Base-by-base conservation (phyloP, 1,139 yeast species). In the Kurtzmaniella natalensis region DNA sequence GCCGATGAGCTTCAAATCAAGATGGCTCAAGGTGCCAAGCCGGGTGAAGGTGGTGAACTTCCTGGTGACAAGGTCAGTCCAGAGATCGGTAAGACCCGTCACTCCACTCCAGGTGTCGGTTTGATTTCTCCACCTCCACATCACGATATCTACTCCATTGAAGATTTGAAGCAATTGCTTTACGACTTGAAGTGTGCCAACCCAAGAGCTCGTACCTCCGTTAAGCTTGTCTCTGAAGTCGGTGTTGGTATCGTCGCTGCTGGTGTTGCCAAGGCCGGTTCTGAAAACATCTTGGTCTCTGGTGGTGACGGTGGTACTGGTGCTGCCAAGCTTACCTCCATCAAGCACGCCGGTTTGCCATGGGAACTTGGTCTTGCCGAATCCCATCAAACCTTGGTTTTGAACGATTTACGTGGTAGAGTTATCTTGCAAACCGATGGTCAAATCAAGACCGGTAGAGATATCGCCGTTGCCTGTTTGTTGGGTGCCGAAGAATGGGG, bases 291-390 rank as follows among this genome's bases (percentile, higher is more conserved):
- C 51, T 73, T 89, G 55, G 86, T 92, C 47, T 85, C 96, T 41
- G 97, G 97, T 53, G 96, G 94, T 57, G 97, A 89, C 61, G 98
- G 98, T 77, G 98, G 98, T 72, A 92, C 98, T 42, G 98, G 98
- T 81, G 97, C 97, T 38, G 92, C 96, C 38, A 80, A 94, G 61
- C 86, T 94, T 86, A 89, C 97, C 20, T 92, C 96, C 54, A 87
- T 92, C 59, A 89, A 89, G 61, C 81, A 88, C 57, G 96, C 98
- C 36, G 97, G 97, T 63, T 74, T 92, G 48, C 97, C 98, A 34
- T 92, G 98, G 98, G 98, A 92, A 64, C 75, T 92, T 49, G 98
- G 98, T 56, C 76, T 92, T 47, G 97, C 97, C 37, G 98, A 92
- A 68, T 85, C 97, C 16, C 98, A 92, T 57, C 98, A 92, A 70